Conservation (phyloP, 1,139 yeast species). For the Nakaseomyces uthaithaninus region DNA sequence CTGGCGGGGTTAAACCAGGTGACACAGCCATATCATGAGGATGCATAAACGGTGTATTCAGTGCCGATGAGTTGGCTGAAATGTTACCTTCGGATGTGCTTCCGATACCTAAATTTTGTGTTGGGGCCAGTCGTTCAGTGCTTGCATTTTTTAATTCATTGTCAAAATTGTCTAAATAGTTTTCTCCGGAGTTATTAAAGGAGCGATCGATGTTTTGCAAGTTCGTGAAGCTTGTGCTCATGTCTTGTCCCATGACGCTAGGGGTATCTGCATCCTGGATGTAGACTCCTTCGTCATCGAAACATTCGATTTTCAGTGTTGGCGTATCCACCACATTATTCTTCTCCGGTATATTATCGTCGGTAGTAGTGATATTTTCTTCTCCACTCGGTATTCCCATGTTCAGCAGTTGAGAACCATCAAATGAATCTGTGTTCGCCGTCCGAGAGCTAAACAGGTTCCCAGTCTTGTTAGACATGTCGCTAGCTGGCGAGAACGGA, state of each 20-base stretch:
- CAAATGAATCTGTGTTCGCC: neutral
- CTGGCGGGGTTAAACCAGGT: conserved; percentile 17
- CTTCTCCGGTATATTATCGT: neutral
- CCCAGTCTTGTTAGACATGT: neutral
- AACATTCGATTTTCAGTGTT: conserved; percentile 12
- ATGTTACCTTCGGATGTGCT: neutral
- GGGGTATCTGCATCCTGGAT: neutral
- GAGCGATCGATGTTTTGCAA: neutral
- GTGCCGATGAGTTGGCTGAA: neutral
- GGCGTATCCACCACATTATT: conserved; percentile 11
- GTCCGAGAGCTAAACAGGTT: conserved; percentile 1
- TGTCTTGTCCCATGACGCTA: neutral
- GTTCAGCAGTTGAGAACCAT: neutral
- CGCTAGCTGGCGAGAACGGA: conserved; percentile 3
- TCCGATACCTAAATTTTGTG: neutral
- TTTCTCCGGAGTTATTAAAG: neutral
- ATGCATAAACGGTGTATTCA: conserved; percentile 11
- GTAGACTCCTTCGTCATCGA: conserved; percentile 6
- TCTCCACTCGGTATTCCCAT: conserved; percentile 3
- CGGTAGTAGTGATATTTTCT: neutral
- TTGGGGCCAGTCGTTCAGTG: conserved; percentile 1
- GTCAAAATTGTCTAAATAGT: conserved; percentile 1
- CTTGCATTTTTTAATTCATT: conserved; percentile 2
- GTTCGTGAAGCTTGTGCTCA: neutral
- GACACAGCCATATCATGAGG: conserved; percentile 15